Conservation (phyloP, 768 basidiomycete species). For the Lactarius evosmus region DNA sequence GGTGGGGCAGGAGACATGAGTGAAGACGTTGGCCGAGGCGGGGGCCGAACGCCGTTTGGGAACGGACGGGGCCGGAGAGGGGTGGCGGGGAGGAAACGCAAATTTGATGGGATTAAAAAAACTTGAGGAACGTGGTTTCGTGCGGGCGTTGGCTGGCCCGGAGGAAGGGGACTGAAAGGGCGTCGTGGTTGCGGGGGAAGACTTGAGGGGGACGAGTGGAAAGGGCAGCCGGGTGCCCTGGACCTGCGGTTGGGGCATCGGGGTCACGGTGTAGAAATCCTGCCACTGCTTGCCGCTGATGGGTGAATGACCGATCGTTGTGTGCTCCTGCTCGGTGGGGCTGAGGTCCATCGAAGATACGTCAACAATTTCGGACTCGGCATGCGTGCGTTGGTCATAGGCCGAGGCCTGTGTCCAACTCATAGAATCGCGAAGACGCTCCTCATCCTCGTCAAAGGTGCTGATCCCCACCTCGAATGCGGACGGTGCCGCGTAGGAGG, state of each 20-base stretch:
- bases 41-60: constrained; percentile 27
- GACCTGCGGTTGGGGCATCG: constrained; percentile 8
- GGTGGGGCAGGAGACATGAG: constrained; percentile 22
- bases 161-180: constrained; percentile 31
- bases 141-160: constrained; percentile 25
- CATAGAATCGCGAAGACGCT: constrained; percentile 27
- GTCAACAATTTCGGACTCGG: constrained; percentile 20
- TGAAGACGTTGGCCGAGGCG: constrained; percentile 22
- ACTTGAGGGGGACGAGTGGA: constrained; percentile 23
- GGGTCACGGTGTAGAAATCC: constrained; percentile 15
- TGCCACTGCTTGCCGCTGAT: constrained; percentile 18
- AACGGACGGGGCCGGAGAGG: constrained; percentile 28
- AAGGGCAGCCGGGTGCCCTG: constrained; percentile 23
- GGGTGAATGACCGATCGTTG: constrained; percentile 19
- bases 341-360: constrained; percentile 26
- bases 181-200: constrained; percentile 33
- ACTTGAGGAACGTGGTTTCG: constrained; percentile 36
- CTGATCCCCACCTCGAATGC: constrained; percentile 28
- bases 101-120: constrained; percentile 37
- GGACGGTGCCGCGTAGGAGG: constrained; percentile 22
- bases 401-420: constrained; percentile 27
- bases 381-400: constrained; percentile 10
- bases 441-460: constrained; percentile 25
- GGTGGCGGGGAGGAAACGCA: constrained; percentile 34
- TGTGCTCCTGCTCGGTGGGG: constrained; percentile 23